A percentile compares a stretch with the other conserved stretches of the same genome.
These are phyloP conservation scores for Orbilia quercus DNA, from an alignment of 2,329 filamentous ascomycete genomes.

Conservation along the genomic window DNA sequence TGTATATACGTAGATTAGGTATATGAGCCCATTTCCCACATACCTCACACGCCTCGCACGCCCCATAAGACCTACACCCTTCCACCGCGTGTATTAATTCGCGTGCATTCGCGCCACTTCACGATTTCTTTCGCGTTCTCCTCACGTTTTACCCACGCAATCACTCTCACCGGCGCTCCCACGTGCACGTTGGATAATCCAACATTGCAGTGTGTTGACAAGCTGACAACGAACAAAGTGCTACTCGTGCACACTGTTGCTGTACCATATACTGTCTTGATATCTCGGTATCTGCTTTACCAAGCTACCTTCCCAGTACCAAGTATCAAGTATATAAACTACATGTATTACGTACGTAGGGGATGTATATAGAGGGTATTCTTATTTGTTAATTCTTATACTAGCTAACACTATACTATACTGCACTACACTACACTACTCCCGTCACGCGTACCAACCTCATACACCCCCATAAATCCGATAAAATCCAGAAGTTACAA, in stretches of 20 bases:
- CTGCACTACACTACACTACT: conserved; percentile 32
- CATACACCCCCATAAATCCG: conserved; percentile 11
- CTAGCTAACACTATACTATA: conserved; percentile 46
- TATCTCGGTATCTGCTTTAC: too few relatives aligned
- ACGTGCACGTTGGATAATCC: too few relatives aligned
- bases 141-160: background rate
- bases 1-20: too few relatives aligned
- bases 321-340: too few relatives aligned
- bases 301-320: too few relatives aligned
- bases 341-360: too few relatives aligned
- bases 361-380: background rate
- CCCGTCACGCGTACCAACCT: background rate
- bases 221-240: too few relatives aligned
- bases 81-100: background rate
- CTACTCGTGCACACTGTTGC: too few relatives aligned
- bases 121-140: background rate
- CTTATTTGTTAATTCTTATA: conserved; percentile 31
- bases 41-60: too few relatives aligned
- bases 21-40: too few relatives aligned
- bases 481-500: conserved; percentile 3
- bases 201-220: too few relatives aligned
- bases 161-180: background rate
- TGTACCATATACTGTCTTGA: too few relatives aligned
- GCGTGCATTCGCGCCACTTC: conserved; percentile 8
- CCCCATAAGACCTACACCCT: background rate